These are phyloP conservation scores for Lichtheimia corymbifera DNA, from an alignment of 371 early-diverging fungal genomes.

Conservation along the genomic window DNA sequence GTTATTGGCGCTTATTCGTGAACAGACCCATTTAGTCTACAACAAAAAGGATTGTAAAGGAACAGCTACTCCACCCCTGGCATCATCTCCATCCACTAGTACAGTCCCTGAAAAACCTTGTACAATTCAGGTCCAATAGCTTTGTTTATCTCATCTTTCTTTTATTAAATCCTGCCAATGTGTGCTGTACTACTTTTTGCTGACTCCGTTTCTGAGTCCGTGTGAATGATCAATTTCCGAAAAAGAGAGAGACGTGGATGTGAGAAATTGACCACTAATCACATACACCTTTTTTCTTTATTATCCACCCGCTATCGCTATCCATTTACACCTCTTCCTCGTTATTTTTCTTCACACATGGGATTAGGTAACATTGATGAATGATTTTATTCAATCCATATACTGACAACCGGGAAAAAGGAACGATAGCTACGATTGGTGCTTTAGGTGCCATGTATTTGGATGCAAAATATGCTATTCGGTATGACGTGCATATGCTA, in stretches of 20 bases:
- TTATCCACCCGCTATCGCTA: background rate
- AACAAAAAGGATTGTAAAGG: background rate
- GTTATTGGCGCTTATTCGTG: background rate
- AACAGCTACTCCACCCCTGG: background rate
- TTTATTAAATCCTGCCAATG: no score
- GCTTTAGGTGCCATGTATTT: conserved; percentile 15
- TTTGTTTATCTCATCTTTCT: no score
- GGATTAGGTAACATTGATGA: conserved; percentile 5
- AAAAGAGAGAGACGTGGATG: no score
- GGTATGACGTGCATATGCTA: conserved; percentile 3
- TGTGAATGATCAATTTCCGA: no score
- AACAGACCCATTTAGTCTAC: background rate
- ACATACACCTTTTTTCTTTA: background rate
- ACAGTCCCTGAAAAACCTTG: no score
- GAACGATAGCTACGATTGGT: background rate
- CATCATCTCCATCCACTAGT: no score
- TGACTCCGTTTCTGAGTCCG: no score
- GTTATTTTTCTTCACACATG: conserved; percentile 5
- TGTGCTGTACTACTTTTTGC: no score
- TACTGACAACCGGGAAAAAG: no score
- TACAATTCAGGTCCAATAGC: no score
- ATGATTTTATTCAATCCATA: background rate
- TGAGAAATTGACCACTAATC: no score
- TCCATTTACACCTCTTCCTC: background rate
- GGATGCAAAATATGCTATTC: conserved; percentile 4